Conservation (phyloP, 768 basidiomycete genomes). For the Leccinum aurantiacum region DNA sequence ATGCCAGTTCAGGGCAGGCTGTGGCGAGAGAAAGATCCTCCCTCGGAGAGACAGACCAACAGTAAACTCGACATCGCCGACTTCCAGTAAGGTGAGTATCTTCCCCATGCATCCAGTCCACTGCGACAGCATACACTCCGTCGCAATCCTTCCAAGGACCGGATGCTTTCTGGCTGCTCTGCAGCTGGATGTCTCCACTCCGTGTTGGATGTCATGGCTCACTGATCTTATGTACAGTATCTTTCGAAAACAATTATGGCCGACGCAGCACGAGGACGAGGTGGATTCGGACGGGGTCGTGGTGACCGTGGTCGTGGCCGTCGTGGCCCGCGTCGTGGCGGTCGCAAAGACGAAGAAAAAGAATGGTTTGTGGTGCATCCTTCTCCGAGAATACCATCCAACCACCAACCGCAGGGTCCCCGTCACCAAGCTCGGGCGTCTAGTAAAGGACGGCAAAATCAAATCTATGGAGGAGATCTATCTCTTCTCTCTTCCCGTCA, state of each 20-base stretch:
- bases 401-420: slow-evolving; percentile 66
- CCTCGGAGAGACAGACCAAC: slow-evolving; percentile 6
- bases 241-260: slow-evolving; percentile 54
- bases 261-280: slow-evolving; percentile 90
- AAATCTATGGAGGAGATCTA: slow-evolving; percentile 99
- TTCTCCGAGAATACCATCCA: slow-evolving; percentile 5
- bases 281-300: slow-evolving; percentile 86
- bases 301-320: slow-evolving; percentile 66
- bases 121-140: background rate
- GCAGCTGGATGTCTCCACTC: slow-evolving; percentile 50
- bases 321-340: slow-evolving; percentile 87
- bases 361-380: slow-evolving; percentile 72
- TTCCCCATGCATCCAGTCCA: background rate
- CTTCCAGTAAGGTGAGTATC: slow-evolving; percentile 39
- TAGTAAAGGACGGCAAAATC: slow-evolving; percentile 99
- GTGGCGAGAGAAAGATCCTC: background rate
- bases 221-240: slow-evolving; percentile 31
- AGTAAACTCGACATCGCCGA: slow-evolving; percentile 22
- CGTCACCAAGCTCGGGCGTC: slow-evolving; percentile 98
- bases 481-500: slow-evolving; percentile 99
- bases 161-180: background rate
- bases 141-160: slow-evolving; percentile 2
- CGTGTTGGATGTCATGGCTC: slow-evolving; percentile 42
- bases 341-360: slow-evolving; percentile 99
- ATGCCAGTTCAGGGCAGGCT: slow-evolving; percentile 31